phyloP scores from a whole-genome alignment of 192 early-diverging fungal genomes.

The Allomyces arbusculus region DNA sequence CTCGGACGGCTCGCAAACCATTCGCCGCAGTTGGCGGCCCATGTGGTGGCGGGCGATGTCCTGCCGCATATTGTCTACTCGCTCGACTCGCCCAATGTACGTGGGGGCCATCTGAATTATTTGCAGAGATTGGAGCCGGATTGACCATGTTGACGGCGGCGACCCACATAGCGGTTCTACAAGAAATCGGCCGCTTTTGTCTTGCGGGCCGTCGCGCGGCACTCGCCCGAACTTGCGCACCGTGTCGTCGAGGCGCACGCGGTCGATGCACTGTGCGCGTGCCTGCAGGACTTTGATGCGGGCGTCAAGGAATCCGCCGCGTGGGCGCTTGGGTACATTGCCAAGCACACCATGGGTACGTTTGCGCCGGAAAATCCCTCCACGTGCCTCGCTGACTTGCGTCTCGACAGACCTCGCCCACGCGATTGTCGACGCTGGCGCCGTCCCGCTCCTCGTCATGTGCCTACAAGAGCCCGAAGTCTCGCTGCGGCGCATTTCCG shows the following conservation, averaged over 20 bases:
- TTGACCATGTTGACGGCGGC: background rate
- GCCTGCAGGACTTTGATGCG: conserved; percentile 40
- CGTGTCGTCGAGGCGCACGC: conserved; percentile 30
- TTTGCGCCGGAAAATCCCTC: too few species aligned
- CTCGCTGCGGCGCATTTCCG: conserved; percentile 26
- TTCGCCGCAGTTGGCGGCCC: conserved; percentile 29
- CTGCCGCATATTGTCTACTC: conserved; percentile 30
- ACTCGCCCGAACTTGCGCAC: conserved; percentile 30
- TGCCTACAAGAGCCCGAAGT: conserved; percentile 36
- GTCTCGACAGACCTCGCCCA: conserved; percentile 22
- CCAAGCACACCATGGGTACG: conserved; percentile 28
- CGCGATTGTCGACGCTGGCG: conserved; percentile 31
- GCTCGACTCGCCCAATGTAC: conserved; percentile 28
- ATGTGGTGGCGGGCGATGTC: conserved; percentile 31
- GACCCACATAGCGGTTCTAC: conserved; percentile 30
- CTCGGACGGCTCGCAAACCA: conserved; percentile 34
- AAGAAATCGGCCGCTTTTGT: conserved; percentile 38
- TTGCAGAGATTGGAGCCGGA: background rate
- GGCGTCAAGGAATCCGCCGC: conserved; percentile 35
- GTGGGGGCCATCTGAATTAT: background rate
- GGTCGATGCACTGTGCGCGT: conserved; percentile 23
- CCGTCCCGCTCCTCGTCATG: conserved; percentile 29
- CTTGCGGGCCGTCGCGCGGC: conserved; percentile 31
- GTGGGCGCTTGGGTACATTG: conserved; percentile 40
- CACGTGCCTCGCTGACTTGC: too few species aligned